phyloP scores from a whole-genome alignment of 129 eudicot genomes.

The Lactuca saligna region DNA sequence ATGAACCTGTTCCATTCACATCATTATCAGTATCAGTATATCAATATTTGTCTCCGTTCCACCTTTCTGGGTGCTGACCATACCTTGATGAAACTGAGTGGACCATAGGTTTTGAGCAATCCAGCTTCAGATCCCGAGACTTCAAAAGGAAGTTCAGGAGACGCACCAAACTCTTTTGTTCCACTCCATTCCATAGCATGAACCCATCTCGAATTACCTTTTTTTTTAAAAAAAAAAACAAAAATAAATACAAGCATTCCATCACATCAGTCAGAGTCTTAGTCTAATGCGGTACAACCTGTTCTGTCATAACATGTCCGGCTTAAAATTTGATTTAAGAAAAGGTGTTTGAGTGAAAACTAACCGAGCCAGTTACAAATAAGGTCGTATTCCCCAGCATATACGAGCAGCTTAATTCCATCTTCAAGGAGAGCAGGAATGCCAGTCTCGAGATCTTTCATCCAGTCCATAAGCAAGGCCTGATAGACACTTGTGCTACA shows the following conservation, averaged over 20 bases:
- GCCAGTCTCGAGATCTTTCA: slow-evolving; percentile 76
- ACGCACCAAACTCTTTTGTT: slow-evolving; percentile 52
- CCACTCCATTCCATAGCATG: slow-evolving; percentile 87
- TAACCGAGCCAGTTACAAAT: slow-evolving; percentile 95
- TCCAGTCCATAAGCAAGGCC: slow-evolving; percentile 74
- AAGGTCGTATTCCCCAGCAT: slow-evolving; percentile 84
- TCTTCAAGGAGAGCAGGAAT: slow-evolving; percentile 76
- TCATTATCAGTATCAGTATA: not conserved
- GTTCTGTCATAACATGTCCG: not conserved
- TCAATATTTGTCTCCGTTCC: no score
- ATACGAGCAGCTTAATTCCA: slow-evolving; percentile 61
- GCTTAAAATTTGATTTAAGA: not conserved
- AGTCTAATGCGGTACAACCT: not conserved
- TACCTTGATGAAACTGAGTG: slow-evolving; percentile 69
- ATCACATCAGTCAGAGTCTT: no score
- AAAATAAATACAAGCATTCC: not conserved
- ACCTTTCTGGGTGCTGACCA: not conserved
- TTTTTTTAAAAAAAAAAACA: not conserved
- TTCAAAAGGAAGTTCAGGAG: slow-evolving; percentile 45
- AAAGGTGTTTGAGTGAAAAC: not conserved
- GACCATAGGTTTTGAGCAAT: slow-evolving; percentile 54
- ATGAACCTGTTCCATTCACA: slow-evolving; percentile 26
- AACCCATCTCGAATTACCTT: slow-evolving; percentile 89
- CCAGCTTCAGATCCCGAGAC: slow-evolving; percentile 82
- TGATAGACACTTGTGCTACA: slow-evolving; percentile 63